phyloP scores from a whole-genome alignment of 2,329 filamentous ascomycete genomes.

The Colletotrichum orbiculare region DNA sequence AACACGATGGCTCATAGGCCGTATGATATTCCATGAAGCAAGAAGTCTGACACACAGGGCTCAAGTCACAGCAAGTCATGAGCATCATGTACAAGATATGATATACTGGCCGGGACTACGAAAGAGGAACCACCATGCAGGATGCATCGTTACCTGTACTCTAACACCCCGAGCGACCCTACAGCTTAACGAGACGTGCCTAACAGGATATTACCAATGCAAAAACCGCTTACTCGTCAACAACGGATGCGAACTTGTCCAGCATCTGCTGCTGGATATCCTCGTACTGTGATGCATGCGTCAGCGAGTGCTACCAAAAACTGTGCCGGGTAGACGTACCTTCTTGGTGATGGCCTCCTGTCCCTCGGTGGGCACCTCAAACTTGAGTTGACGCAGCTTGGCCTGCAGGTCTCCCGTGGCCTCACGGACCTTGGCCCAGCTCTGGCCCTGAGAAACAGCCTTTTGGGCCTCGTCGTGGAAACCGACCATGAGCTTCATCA shows the following conservation, averaged over 20 bases:
- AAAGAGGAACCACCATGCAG: constrained; percentile 33
- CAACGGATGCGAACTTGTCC: constrained; percentile 96
- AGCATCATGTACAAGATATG: constrained; percentile 36
- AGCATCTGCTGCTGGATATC: constrained; percentile 89
- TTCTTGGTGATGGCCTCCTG: constrained; percentile 86
- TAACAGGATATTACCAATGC: constrained; percentile 16
- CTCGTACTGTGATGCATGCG: constrained; percentile 75
- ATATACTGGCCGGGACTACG: constrained; percentile 35
- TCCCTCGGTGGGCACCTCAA: constrained; percentile 89
- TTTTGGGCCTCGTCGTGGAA: constrained; percentile 99
- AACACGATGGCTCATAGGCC: too few species aligned
- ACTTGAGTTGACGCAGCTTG: constrained; percentile 92
- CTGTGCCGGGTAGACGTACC: constrained; percentile 59
- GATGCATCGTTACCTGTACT: constrained; percentile 25
- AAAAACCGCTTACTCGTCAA: constrained; percentile 79
- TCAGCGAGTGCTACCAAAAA: constrained; percentile 50
- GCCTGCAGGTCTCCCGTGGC: constrained; percentile 87
- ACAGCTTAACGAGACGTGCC: constrained; percentile 23
- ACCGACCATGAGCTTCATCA: constrained; percentile 99
- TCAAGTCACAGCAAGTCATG: not conserved
- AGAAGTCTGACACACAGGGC: not conserved
- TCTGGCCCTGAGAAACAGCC: constrained; percentile 89
- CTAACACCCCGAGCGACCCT: constrained; percentile 30
- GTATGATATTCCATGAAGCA: not conserved
- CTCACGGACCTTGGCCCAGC: constrained; percentile 93